phyloP scores from a whole-genome alignment of 495 filamentous ascomycete species.

The Xylaria telfairii region DNA sequence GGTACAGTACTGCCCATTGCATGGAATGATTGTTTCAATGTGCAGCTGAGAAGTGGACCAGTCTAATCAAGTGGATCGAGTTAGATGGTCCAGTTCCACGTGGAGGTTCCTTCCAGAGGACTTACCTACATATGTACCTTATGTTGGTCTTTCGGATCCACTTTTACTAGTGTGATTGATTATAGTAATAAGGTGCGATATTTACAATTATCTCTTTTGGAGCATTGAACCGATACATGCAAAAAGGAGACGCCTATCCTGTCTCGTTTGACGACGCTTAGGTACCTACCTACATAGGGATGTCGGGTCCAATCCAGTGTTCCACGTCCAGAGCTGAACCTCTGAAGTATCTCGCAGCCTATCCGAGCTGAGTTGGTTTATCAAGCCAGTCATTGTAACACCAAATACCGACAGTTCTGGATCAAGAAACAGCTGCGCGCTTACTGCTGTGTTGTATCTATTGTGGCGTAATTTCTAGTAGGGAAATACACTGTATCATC shows the following conservation, averaged over 20 bases:
- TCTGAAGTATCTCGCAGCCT: conserved; percentile 4
- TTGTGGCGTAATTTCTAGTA: background rate
- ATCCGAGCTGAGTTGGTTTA: conserved; percentile 12
- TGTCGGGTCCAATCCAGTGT: background rate
- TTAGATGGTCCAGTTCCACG: background rate
- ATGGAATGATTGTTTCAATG: background rate
- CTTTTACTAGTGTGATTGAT: background rate
- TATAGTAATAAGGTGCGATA: conserved; percentile 9
- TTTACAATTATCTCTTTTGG: background rate
- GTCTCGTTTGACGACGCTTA: conserved; percentile 4
- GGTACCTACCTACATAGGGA: too few species aligned
- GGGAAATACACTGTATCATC: conserved; percentile 16
- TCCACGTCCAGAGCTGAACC: background rate
- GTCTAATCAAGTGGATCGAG: background rate
- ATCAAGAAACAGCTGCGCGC: background rate
- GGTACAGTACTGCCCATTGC: background rate
- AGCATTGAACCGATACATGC: background rate
- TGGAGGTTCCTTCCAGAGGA: too few species aligned
- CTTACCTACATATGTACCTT: too few species aligned
- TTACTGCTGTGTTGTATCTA: background rate
- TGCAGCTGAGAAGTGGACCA: background rate
- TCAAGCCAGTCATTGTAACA: conserved; percentile 6
- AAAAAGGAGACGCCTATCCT: background rate
- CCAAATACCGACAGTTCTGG: background rate
- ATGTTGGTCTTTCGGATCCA: too few species aligned